A percentile compares a stretch with the other conserved stretches of the same genome.
phyloP scores from a whole-genome alignment of 139 green algal genomes.

The Zygnema circumcarinatum region DNA sequence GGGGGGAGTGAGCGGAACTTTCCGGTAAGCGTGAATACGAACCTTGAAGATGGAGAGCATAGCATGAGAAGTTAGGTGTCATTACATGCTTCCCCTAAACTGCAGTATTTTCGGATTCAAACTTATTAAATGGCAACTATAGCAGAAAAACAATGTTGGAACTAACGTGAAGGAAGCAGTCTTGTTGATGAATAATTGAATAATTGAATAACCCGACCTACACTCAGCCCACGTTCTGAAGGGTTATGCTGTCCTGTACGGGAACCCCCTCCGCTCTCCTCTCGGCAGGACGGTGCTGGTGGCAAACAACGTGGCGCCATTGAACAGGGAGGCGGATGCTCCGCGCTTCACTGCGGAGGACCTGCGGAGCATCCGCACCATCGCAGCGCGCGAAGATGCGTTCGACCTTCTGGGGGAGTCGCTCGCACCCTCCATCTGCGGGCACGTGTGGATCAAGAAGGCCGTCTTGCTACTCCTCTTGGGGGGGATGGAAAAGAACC shows the following conservation, averaged over 20 bases:
- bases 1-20: conserved; percentile 70
- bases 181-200: too few species aligned
- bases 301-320: conserved; percentile 53
- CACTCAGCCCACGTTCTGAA: too few species aligned
- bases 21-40: too few species aligned
- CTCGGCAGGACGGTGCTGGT: conserved; percentile 63
- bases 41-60: background rate
- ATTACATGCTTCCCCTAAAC: too few species aligned
- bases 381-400: conserved; percentile 64
- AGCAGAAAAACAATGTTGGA: too few species aligned
- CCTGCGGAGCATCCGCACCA: conserved; percentile 63
- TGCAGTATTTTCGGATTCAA: too few species aligned
- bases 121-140: too few species aligned
- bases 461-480: conserved; percentile 78
- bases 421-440: conserved; percentile 96
- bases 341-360: conserved; percentile 48
- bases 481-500: conserved; percentile 74
- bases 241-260: too few species aligned
- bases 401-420: conserved; percentile 78
- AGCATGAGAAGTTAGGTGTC: too few species aligned
- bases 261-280: too few species aligned
- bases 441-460: conserved; percentile 93
- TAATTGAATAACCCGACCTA: too few species aligned
- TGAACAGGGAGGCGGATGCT: conserved; percentile 30
- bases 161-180: too few species aligned